Evolutionary conservation across 441 rosid genomes (phyloP).

Genomic region (Populus hybrid): DNA sequence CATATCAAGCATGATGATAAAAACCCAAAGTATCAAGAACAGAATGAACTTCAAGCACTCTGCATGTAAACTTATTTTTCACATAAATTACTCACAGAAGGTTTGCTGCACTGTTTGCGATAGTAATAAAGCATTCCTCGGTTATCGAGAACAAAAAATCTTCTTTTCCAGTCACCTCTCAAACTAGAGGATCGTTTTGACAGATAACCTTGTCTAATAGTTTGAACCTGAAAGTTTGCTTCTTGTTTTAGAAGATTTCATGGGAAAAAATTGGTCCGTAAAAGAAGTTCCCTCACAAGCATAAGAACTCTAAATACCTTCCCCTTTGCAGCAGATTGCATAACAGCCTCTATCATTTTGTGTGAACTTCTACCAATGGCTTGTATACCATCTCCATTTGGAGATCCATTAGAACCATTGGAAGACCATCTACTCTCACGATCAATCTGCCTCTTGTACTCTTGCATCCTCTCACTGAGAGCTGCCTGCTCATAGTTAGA

Average conservation of each 20-base stretch:
- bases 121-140: slow-evolving; percentile 98
- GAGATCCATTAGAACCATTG: slow-evolving; percentile 92
- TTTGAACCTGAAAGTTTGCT: slow-evolving; percentile 72
- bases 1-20: slow-evolving; percentile 12
- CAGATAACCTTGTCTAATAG: slow-evolving; percentile 96
- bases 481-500: slow-evolving; percentile 98
- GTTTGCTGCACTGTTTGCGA: slow-evolving; percentile 81
- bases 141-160: slow-evolving; percentile 98
- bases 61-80: slow-evolving; percentile 2
- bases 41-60: slow-evolving; percentile 13
- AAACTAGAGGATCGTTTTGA: slow-evolving; percentile 93
- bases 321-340: slow-evolving; percentile 99
- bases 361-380: slow-evolving; percentile 99
- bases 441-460: slow-evolving; percentile 94
- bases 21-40: slow-evolving; percentile 1
- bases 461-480: slow-evolving; percentile 94
- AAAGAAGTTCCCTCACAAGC: slow-evolving; percentile 7
- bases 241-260: slow-evolving; percentile 12
- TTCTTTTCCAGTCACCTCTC: slow-evolving; percentile 99
- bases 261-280: background rate
- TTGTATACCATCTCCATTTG: slow-evolving; percentile 96
- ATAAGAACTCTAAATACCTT: slow-evolving; percentile 52
- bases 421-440: slow-evolving; percentile 89
- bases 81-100: slow-evolving; percentile 68
- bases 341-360: slow-evolving; percentile 98